A percentile compares a stretch with the other conserved stretches of the same genome.
These are phyloP conservation scores for Aspergillus melleus DNA, from an alignment of 2,329 filamentous ascomycete genomes.

Conservation along the genomic window DNA sequence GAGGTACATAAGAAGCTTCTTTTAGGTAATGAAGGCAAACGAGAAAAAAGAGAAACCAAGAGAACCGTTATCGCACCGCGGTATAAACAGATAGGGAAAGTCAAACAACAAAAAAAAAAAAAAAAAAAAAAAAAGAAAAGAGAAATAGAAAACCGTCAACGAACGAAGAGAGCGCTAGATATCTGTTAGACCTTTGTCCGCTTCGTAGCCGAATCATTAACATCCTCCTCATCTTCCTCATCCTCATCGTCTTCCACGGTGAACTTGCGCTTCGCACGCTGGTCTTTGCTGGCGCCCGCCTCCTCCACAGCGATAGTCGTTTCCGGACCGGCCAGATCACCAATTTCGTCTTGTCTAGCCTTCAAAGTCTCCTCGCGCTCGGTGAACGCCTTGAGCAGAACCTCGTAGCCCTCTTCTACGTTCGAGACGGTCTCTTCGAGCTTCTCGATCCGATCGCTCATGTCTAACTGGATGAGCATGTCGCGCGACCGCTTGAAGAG, in stretches of 20 bases:
- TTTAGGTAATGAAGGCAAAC: conserved; percentile 5
- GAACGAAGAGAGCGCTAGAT: no score
- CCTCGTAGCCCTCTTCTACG: conserved; percentile 60
- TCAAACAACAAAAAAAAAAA: neutral
- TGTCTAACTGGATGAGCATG: conserved; percentile 58
- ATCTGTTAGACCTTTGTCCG: conserved; percentile 36
- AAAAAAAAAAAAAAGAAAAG: neutral
- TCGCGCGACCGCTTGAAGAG: conserved; percentile 63
- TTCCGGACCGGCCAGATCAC: conserved; percentile 18
- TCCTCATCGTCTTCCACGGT: conserved; percentile 34
- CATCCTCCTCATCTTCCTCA: conserved; percentile 22
- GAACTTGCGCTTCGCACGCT: conserved; percentile 34
- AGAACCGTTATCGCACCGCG: neutral
- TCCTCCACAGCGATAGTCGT: conserved; percentile 28
- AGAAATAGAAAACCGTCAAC: no score
- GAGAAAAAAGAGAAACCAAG: neutral
- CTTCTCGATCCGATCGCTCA: conserved; percentile 57
- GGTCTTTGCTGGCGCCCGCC: conserved; percentile 17
- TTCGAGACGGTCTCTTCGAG: conserved; percentile 59
- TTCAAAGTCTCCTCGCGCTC: conserved; percentile 31
- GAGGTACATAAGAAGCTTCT: conserved; percentile 3
- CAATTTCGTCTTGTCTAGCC: conserved; percentile 22
- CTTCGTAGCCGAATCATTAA: conserved; percentile 25
- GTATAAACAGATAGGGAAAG: neutral
- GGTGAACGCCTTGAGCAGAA: conserved; percentile 49